Percentiles rank a stretch among this genome's conserved stretches.
phyloP scores from a whole-genome alignment of 345 rosid species.

The Syzygium oleosum region DNA sequence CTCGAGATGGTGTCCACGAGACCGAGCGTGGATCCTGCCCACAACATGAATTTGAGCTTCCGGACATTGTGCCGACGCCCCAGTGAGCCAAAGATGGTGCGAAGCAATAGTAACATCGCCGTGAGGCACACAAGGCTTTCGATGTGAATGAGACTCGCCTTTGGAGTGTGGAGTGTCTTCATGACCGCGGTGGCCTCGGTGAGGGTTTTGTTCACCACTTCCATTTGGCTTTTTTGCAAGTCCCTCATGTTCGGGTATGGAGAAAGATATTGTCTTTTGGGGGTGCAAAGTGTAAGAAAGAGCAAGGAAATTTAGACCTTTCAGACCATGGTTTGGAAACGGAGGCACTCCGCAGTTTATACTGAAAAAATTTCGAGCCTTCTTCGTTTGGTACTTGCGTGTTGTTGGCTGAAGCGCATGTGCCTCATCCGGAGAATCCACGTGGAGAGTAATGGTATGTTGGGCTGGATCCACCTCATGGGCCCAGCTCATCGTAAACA shows the following conservation, averaged over 20 bases:
- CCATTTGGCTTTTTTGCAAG: not conserved
- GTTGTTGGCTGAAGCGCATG: too few relatives aligned
- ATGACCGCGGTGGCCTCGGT: not conserved
- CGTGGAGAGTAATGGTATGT: too few relatives aligned
- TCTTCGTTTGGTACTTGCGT: too few relatives aligned
- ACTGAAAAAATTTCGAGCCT: too few relatives aligned
- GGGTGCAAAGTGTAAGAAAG: not conserved
- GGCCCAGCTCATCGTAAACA: too few relatives aligned
- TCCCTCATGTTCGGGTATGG: not conserved
- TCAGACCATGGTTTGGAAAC: too few relatives aligned
- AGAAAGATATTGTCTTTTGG: not conserved
- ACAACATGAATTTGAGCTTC: not conserved
- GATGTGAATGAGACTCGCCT: not conserved
- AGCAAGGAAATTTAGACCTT: not conserved
- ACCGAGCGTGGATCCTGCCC: not conserved
- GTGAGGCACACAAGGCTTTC: not conserved
- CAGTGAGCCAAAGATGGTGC: not conserved
- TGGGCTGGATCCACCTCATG: too few relatives aligned
- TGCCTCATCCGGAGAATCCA: too few relatives aligned
- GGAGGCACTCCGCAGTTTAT: too few relatives aligned
- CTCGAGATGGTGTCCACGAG: not conserved
- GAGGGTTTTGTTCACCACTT: not conserved
- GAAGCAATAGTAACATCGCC: not conserved
- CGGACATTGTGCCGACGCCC: not conserved
- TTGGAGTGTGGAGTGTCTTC: not conserved